Base-by-base conservation (phyloP, 2,329 filamentous ascomycete genomes). In the Penicillium sp. region DNA sequence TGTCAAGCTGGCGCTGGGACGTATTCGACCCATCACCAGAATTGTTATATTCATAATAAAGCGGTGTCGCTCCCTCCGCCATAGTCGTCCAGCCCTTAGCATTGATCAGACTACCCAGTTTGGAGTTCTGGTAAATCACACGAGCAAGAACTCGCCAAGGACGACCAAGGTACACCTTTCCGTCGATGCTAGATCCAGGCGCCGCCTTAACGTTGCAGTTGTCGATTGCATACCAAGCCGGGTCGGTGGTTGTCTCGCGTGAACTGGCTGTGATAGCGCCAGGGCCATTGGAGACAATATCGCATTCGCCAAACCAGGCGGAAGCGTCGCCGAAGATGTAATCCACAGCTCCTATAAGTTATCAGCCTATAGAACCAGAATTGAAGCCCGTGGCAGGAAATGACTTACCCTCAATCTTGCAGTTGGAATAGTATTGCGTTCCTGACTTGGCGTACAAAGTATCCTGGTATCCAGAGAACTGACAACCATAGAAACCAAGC, bases 291-390 rank as follows among this genome's bases (percentile, higher is more conserved):
- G 69, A 69, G 14, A 67, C 59, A 7, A 73, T 67, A 34, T 67
- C 66, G 43, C 70, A 73, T 52, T 68, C 62, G 8, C 61, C 64
- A 35, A 66, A 64, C 64, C 64, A 68, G 9, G 61, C 64, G 0
- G 65, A 67, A 1, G 60, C 70, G 35, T 65, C 66, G 23, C 70
- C 70, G 46, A 73, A 73, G 27, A 73, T 72, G 47, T 69, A 73
- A 56, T 73, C 71, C 3, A 66, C 63, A 1, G 69, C 67, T 8
- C 70, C 69, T 69, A 18, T 14, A 14, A 18, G 27, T 29, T 5
- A 8, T 56, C 34, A 46, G 19, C 48, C 47, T 16, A 3, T 13
- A 18, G 29, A 7, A 5, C 7, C 40, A 10, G 6, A 10, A 13
- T 2, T 39, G 8, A 2, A 10, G 2, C 4, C 16, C n/a, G 14